A percentile compares a stretch with the other conserved stretches of the same genome.
Conservation (phyloP, 2,329 filamentous ascomycete genomes). For the Cadophora malorum region DNA sequence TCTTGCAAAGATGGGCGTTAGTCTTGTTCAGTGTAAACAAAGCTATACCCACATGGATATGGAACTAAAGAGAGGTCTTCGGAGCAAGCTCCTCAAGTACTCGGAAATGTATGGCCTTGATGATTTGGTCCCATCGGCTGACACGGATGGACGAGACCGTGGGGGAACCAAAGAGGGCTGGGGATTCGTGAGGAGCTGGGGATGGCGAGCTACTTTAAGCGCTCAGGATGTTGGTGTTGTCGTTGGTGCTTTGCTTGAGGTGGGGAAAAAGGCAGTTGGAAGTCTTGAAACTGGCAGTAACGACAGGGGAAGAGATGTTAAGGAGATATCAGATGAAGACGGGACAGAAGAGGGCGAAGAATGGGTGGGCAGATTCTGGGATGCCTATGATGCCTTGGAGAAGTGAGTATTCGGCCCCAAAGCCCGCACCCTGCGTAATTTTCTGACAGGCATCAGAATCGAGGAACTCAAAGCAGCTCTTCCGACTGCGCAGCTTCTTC, state of each 20-base stretch:
- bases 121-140: constrained; percentile 83
- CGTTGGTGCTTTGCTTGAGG: constrained; percentile 89
- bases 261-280: constrained; percentile 63
- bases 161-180: constrained; percentile 85
- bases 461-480: constrained; percentile 78
- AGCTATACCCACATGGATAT: constrained; percentile 99
- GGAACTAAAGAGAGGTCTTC: constrained; percentile 87
- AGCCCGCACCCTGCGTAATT: background rate
- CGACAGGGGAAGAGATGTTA: constrained; percentile 48
- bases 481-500: constrained; percentile 84
- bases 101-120: constrained; percentile 93
- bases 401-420: constrained; percentile 55
- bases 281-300: constrained; percentile 39
- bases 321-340: constrained; percentile 54
- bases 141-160: constrained; percentile 72
- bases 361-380: constrained; percentile 73
- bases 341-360: constrained; percentile 62
- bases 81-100: constrained; percentile 87
- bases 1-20: constrained; percentile 97
- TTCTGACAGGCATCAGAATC: constrained; percentile 61
- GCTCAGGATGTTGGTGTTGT: constrained; percentile 95
- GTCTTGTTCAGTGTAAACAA: constrained; percentile 90
- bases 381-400: constrained; percentile 74
- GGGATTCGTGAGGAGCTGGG: constrained; percentile 98
- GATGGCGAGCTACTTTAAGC: constrained; percentile 92